Conservation (phyloP, 202 grass and related monocot species). For the Zoysia matrella region DNA sequence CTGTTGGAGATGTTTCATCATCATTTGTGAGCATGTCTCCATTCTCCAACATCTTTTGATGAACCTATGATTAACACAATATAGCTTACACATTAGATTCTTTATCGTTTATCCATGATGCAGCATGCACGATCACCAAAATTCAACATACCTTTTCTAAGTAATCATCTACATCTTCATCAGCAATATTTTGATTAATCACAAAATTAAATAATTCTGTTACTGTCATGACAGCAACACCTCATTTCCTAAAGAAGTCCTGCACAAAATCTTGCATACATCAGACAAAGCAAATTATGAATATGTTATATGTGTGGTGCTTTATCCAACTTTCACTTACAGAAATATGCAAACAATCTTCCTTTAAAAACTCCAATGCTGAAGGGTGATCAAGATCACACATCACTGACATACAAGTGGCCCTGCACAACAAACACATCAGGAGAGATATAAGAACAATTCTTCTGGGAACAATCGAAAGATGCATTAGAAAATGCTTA, state of each 20-base stretch:
- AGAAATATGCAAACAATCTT: conserved; percentile 94
- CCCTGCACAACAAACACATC: conserved; percentile 57
- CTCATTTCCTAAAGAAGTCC: conserved; percentile 91
- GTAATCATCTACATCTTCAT: conserved; percentile 86
- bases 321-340: conserved; percentile 55
- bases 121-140: conserved; percentile 3
- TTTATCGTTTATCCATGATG: not conserved
- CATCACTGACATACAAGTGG: conserved; percentile 96
- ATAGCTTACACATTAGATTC: conserved; percentile 25
- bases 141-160: conserved; percentile 75
- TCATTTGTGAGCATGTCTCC: conserved; percentile 52
- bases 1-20: conserved; percentile 66
- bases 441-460: conserved; percentile 11
- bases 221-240: conserved; percentile 80
- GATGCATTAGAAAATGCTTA: not conserved
- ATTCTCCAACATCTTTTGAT: conserved; percentile 85
- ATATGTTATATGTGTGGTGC: conserved; percentile 3
- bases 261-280: conserved; percentile 32
- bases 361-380: conserved; percentile 85
- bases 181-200: conserved; percentile 73
- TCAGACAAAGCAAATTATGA: conserved; percentile 12
- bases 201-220: conserved; percentile 88
- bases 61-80: conserved; percentile 58
- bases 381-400: conserved; percentile 94
- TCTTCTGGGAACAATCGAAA: conserved; percentile 19